A percentile compares a stretch with the other conserved stretches of the same genome.
These are phyloP conservation scores for Onygenales sp. DNA, from an alignment of 2,329 filamentous ascomycete species.

Conservation along the genomic window DNA sequence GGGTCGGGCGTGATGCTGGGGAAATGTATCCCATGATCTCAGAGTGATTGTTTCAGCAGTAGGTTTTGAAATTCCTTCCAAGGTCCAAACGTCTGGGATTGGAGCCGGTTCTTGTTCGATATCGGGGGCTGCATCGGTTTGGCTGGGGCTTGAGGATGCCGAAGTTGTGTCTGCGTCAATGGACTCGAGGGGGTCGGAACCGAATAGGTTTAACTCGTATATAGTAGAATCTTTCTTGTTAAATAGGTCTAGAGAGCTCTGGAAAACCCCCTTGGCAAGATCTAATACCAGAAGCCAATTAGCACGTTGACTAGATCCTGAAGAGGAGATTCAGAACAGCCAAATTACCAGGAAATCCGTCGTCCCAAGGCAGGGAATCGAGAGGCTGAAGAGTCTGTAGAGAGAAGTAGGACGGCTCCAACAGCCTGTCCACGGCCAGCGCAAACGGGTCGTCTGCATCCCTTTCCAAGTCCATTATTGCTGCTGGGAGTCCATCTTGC, in stretches of 20 bases:
- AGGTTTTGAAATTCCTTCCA: conserved; percentile 17
- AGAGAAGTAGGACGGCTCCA: conserved; percentile 30
- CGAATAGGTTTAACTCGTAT: conserved; percentile 25
- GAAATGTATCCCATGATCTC: conserved; percentile 35
- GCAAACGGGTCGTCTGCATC: neutral
- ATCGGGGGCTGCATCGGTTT: conserved; percentile 13
- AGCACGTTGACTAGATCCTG: neutral
- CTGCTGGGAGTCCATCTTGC: neutral
- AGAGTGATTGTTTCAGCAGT: conserved; percentile 12
- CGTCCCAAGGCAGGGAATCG: conserved; percentile 26
- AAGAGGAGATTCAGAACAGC: neutral
- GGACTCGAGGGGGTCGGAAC: conserved; percentile 16
- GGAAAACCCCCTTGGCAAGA: conserved; percentile 17
- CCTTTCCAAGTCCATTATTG: neutral
- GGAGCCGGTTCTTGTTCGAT: conserved; percentile 14
- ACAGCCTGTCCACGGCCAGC: conserved; percentile 15
- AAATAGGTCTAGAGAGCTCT: conserved; percentile 13
- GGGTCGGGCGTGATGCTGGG: conserved; percentile 21
- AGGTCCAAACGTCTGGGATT: conserved; percentile 26
- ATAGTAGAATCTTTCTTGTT: conserved; percentile 19
- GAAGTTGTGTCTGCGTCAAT: conserved; percentile 12
- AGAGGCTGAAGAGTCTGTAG: conserved; percentile 27
- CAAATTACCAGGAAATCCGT: conserved; percentile 23
- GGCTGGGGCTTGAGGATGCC: conserved; percentile 13
- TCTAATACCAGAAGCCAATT: conserved; percentile 11